A percentile compares a stretch with the other conserved stretches of the same genome.
These are phyloP conservation scores for Verticillium albo-atrum DNA, from an alignment of 2,329 filamentous ascomycete genomes.

Conservation along the genomic window DNA sequence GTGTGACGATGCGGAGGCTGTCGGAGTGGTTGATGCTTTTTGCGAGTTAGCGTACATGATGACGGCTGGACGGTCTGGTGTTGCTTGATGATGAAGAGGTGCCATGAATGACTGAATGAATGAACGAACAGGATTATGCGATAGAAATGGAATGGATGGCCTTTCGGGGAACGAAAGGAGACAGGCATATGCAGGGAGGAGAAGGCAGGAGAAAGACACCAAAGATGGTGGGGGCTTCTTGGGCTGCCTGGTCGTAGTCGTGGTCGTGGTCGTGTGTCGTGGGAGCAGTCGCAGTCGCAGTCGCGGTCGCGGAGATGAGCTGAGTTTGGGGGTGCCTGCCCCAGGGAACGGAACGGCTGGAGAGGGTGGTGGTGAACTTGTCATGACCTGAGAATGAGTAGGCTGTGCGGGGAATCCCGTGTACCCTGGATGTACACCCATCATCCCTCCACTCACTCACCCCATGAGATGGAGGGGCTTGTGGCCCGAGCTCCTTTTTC, in stretches of 20 bases:
- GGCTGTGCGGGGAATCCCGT: neutral
- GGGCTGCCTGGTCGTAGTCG: too few relatives aligned
- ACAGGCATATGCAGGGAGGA: too few relatives aligned
- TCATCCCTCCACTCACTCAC: neutral
- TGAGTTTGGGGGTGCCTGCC: too few relatives aligned
- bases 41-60: neutral
- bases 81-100: neutral
- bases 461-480: neutral
- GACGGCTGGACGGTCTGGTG: neutral
- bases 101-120: neutral
- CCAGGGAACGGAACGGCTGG: too few relatives aligned
- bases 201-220: too few relatives aligned
- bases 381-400: neutral
- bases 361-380: neutral
- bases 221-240: too few relatives aligned
- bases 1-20: neutral
- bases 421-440: neutral
- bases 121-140: neutral
- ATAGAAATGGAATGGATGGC: too few relatives aligned
- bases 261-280: too few relatives aligned
- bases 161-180: too few relatives aligned
- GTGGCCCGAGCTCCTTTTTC: neutral
- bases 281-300: too few relatives aligned
- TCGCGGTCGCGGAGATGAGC: too few relatives aligned
- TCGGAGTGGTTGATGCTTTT: neutral